Percentiles rank a stretch among this genome's conserved stretches.
Conservation (phyloP, 306 rosid genomes). For the Casuarina cunninghamiana region DNA sequence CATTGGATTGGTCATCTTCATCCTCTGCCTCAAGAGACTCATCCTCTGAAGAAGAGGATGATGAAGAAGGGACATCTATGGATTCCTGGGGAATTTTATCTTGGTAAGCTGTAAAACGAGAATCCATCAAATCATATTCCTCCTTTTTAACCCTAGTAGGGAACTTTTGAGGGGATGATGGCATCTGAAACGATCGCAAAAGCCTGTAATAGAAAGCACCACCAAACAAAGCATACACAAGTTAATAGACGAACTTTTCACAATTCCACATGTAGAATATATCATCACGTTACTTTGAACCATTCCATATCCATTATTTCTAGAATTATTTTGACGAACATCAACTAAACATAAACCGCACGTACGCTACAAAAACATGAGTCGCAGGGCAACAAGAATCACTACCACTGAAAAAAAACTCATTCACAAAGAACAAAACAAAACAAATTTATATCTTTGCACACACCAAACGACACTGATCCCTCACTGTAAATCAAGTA, state of each 20-base stretch:
- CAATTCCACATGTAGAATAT: background rate
- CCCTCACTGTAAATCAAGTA: background rate
- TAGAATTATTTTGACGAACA: background rate
- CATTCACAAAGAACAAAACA: background rate
- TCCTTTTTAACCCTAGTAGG: constrained; percentile 37
- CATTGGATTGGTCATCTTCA: constrained; percentile 42
- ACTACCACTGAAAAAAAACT: background rate
- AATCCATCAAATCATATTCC: constrained; percentile 27
- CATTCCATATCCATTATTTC: too few relatives aligned
- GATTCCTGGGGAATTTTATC: constrained; percentile 26
- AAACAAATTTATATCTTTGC: background rate
- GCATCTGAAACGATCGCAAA: constrained; percentile 40
- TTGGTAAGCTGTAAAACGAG: constrained; percentile 29
- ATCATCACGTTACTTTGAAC: too few relatives aligned
- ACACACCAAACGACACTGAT: background rate
- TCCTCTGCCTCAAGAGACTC: constrained; percentile 32
- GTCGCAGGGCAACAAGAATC: background rate
- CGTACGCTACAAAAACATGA: background rate
- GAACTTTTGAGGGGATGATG: constrained; percentile 30
- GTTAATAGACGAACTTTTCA: background rate
- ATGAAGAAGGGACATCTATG: constrained; percentile 36
- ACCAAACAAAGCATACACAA: background rate
- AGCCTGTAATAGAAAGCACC: constrained; percentile 29
- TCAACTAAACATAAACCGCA: background rate
- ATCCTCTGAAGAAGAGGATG: constrained; percentile 47